These are phyloP conservation scores for Talaromyces sp. DNA, from an alignment of 2,329 filamentous ascomycete species.

Conservation along the genomic window DNA sequence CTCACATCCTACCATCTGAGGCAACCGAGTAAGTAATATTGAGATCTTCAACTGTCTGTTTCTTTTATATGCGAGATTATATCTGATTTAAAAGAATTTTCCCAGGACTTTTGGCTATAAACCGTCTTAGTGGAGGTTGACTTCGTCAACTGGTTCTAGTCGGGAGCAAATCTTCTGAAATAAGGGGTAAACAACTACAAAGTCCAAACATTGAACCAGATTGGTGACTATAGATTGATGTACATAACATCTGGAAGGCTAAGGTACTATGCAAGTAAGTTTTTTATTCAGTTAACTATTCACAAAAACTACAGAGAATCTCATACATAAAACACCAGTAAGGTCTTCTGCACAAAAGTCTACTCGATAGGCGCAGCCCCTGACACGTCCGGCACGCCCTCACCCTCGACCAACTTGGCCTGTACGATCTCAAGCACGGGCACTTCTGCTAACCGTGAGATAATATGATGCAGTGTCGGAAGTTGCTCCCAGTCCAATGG, in stretches of 20 bases:
- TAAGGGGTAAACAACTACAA: too few relatives aligned
- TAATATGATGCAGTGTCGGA: constrained; percentile 62
- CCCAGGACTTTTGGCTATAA: neutral
- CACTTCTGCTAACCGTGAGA: constrained; percentile 54
- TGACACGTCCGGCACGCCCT: constrained; percentile 47
- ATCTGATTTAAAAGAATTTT: neutral
- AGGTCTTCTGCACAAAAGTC: neutral
- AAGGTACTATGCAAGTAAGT: neutral
- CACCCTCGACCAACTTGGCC: constrained; percentile 57
- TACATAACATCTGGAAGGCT: neutral
- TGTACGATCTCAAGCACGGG: constrained; percentile 57
- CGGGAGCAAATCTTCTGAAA: too few relatives aligned
- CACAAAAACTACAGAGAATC: neutral
- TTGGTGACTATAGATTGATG: neutral
- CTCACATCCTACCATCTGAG: neutral
- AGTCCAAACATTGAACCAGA: neutral
- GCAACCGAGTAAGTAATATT: neutral
- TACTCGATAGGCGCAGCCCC: constrained; percentile 25
- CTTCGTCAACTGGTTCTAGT: too few relatives aligned
- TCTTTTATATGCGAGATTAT: neutral
- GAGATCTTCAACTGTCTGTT: neutral
- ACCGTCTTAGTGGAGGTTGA: too few relatives aligned
- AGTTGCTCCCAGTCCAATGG: constrained; percentile 54
- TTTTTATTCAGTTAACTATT: neutral
- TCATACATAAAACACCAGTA: neutral